Evolutionary conservation across 129 eudicot genomes (phyloP).

Genomic region (Helianthus annuus): DNA sequence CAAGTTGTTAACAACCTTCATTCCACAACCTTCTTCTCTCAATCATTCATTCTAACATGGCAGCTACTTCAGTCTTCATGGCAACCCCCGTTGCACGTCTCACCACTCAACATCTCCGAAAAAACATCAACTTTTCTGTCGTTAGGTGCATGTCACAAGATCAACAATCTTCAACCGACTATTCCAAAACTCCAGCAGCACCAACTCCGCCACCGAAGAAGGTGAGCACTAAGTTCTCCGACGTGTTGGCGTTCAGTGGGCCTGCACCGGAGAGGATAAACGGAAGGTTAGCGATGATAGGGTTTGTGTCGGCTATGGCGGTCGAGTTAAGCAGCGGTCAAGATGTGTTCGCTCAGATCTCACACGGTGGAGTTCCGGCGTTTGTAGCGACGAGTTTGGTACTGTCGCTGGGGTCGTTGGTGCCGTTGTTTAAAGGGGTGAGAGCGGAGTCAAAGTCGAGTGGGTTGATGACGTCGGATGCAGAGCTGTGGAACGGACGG

Average conservation of each 20-base stretch:
- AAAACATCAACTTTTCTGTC: constrained; percentile 5
- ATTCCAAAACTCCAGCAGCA: too few relatives aligned
- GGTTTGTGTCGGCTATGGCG: constrained; percentile 55
- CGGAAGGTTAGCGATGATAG: constrained; percentile 88
- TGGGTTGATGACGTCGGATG: constrained; percentile 74
- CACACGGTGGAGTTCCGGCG: constrained; percentile 68
- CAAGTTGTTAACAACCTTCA: neutral
- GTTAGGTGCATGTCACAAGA: constrained; percentile 33
- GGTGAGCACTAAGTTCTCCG: constrained; percentile 55
- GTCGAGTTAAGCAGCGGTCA: constrained; percentile 61
- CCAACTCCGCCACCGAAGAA: constrained; percentile 10
- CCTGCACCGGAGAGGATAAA: constrained; percentile 90
- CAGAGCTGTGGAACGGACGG: constrained; percentile 87
- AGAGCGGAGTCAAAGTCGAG: constrained; percentile 56
- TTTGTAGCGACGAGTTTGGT: constrained; percentile 60
- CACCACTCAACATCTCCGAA: constrained; percentile 8
- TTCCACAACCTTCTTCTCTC: neutral
- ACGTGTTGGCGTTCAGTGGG: constrained; percentile 78
- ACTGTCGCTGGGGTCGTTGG: constrained; percentile 62
- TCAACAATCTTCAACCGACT: constrained; percentile 8
- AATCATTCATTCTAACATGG: neutral
- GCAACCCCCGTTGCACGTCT: constrained; percentile 11
- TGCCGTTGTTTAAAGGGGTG: constrained; percentile 75
- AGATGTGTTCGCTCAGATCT: constrained; percentile 56
- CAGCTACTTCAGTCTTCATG: constrained; percentile 41